A percentile compares a stretch with the other conserved stretches of the same genome.
These are phyloP conservation scores for Cutaneotrichosporon spelunceum DNA, from an alignment of 1,284 basidiomycete genomes.

Conservation along the genomic window DNA sequence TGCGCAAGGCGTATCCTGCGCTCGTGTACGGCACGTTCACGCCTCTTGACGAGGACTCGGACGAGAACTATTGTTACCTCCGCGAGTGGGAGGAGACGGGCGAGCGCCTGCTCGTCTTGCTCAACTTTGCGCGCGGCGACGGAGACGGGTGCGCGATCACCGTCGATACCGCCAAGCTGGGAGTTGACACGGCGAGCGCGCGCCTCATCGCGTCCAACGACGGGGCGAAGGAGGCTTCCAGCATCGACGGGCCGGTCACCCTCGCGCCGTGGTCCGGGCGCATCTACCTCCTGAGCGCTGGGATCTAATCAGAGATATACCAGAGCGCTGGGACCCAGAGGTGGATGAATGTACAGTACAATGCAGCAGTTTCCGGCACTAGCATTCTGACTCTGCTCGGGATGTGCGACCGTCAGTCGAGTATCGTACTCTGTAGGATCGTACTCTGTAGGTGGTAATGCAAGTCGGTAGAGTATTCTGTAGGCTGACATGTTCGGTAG, in stretches of 20 bases:
- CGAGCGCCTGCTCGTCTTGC: constrained; percentile 53
- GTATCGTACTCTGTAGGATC: too few relatives aligned
- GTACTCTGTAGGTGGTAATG: too few relatives aligned
- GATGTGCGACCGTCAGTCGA: too few relatives aligned
- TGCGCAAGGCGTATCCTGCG: constrained; percentile 61
- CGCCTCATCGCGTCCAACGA: constrained; percentile 34
- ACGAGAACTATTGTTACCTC: constrained; percentile 60
- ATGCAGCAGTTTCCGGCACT: too few relatives aligned
- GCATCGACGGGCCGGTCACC: constrained; percentile 17
- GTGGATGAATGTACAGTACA: too few relatives aligned
- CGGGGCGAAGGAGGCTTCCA: constrained; percentile 17
- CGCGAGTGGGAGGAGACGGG: constrained; percentile 45
- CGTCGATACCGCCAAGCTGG: constrained; percentile 14
- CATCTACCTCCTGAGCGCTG: constrained; percentile 36
- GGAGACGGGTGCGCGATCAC: constrained; percentile 22
- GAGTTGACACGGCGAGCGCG: constrained; percentile 25
- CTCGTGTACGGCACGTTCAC: constrained; percentile 56
- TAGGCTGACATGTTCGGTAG: too few relatives aligned
- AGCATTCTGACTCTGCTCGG: too few relatives aligned
- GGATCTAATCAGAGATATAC: too few relatives aligned
- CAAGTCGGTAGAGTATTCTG: too few relatives aligned
- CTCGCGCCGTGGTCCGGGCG: constrained; percentile 31
- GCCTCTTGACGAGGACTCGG: constrained; percentile 51
- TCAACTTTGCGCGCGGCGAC: constrained; percentile 56
- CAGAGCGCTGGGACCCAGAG: too few relatives aligned